These are phyloP conservation scores for Inosperma sp. DNA, from an alignment of 768 basidiomycete genomes.

Conservation along the genomic window DNA sequence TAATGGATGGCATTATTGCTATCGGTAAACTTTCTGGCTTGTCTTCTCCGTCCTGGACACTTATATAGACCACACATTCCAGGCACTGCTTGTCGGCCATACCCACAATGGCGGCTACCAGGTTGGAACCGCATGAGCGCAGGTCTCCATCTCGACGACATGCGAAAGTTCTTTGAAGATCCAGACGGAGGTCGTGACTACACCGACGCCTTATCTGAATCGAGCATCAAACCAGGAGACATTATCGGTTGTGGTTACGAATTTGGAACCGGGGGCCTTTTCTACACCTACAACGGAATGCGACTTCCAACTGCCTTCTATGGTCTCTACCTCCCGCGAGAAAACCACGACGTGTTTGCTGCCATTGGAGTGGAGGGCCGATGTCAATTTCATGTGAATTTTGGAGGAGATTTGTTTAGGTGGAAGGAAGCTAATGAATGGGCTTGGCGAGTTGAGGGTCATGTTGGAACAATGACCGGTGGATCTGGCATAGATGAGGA, in stretches of 20 bases:
- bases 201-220: conserved; percentile 23
- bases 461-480: conserved; percentile 47
- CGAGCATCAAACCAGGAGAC: conserved; percentile 40
- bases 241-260: conserved; percentile 63
- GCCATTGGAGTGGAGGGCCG: conserved; percentile 55
- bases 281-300: conserved; percentile 62
- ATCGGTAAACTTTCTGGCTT: conserved; percentile 40
- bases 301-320: conserved; percentile 54
- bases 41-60: background rate
- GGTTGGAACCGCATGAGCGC: conserved; percentile 69
- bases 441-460: conserved; percentile 60
- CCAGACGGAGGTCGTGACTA: conserved; percentile 61
- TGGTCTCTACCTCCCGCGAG: conserved; percentile 54
- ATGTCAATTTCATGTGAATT: conserved; percentile 58
- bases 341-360: conserved; percentile 54
- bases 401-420: conserved; percentile 53
- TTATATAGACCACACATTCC: background rate
- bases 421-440: conserved; percentile 66
- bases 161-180: conserved; percentile 71
- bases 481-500: conserved; percentile 38
- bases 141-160: conserved; percentile 64
- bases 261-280: conserved; percentile 46
- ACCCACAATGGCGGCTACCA: conserved; percentile 61
- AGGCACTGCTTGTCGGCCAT: conserved; percentile 65
- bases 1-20: conserved; percentile 57